phyloP scores from a whole-genome alignment of 2,329 filamentous ascomycete species.

The Xylaria sp. region DNA sequence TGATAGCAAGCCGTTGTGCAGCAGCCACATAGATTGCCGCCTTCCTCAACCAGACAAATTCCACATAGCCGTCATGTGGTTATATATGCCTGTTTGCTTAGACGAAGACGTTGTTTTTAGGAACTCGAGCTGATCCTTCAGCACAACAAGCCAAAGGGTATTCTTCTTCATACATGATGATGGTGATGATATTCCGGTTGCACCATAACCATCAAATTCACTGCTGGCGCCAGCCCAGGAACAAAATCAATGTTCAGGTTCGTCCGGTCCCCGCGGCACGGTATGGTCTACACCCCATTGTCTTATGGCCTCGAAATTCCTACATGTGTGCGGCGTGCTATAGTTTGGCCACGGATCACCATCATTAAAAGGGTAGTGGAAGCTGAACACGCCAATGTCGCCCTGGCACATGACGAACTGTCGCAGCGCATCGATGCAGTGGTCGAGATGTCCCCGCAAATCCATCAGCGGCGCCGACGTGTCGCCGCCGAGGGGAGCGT shows the following conservation, averaged over 20 bases:
- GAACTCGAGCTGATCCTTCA: not conserved
- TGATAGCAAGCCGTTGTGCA: not conserved
- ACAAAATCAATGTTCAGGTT: conserved; percentile 46
- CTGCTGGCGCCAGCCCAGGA: conserved; percentile 12
- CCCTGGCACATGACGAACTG: conserved; percentile 65
- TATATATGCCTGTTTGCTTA: not conserved
- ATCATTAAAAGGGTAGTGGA: conserved; percentile 59
- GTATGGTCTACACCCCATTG: conserved; percentile 64
- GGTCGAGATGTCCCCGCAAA: conserved; percentile 60
- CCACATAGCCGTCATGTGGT: not conserved
- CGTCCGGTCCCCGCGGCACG: conserved; percentile 50
- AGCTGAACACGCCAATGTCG: conserved; percentile 65
- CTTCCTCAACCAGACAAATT: not conserved
- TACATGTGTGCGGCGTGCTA: conserved; percentile 62
- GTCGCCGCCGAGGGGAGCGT: conserved; percentile 59
- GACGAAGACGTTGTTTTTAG: not conserved
- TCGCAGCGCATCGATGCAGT: conserved; percentile 64
- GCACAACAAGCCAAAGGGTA: not conserved
- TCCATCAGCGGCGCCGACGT: conserved; percentile 56
- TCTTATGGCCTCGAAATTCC: conserved; percentile 63
- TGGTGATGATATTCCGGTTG: not conserved
- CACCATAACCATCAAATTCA: not conserved
- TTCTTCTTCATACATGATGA: not conserved
- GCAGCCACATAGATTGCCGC: not conserved
- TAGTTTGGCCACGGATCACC: conserved; percentile 65